These are phyloP conservation scores for Xylariaceae sp. DNA, from an alignment of 2,329 filamentous ascomycete genomes.

Conservation along the genomic window DNA sequence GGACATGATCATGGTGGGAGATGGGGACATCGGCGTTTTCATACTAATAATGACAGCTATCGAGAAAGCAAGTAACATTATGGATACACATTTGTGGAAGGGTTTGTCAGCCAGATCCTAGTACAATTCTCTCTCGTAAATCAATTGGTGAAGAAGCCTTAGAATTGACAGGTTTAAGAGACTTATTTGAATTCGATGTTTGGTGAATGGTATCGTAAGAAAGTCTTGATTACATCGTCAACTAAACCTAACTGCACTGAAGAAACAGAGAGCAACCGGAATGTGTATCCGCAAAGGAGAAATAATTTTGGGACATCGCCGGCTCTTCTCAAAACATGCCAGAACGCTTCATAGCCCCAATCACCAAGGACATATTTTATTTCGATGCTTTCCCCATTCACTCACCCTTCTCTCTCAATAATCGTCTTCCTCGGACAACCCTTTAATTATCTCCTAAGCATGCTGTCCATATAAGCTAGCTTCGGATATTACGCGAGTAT, in stretches of 20 bases:
- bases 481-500: conserved; percentile 30
- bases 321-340: conserved; percentile 24
- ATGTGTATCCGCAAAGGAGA: conserved; percentile 38
- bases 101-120: no score
- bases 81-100: no score
- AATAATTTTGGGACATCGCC: conserved; percentile 36
- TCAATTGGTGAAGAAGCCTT: no score
- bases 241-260: conserved; percentile 42
- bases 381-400: conserved; percentile 12
- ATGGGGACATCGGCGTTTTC: no score
- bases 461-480: conserved; percentile 31
- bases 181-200: conserved; percentile 35
- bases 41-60: not conserved
- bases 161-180: no score
- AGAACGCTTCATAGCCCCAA: conserved; percentile 28
- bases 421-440: conserved; percentile 27
- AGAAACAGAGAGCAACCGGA: conserved; percentile 43
- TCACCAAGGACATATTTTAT: conserved; percentile 12
- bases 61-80: no score
- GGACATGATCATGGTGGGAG: no score
- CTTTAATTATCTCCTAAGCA: conserved; percentile 45
- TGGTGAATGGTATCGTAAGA: conserved; percentile 54
- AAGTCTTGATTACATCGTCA: conserved; percentile 47
- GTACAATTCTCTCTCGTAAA: no score
- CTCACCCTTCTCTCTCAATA: conserved; percentile 14